These are phyloP conservation scores for Rutstroemia sp. DNA, from an alignment of 2,329 filamentous ascomycete species.

Conservation along the genomic window DNA sequence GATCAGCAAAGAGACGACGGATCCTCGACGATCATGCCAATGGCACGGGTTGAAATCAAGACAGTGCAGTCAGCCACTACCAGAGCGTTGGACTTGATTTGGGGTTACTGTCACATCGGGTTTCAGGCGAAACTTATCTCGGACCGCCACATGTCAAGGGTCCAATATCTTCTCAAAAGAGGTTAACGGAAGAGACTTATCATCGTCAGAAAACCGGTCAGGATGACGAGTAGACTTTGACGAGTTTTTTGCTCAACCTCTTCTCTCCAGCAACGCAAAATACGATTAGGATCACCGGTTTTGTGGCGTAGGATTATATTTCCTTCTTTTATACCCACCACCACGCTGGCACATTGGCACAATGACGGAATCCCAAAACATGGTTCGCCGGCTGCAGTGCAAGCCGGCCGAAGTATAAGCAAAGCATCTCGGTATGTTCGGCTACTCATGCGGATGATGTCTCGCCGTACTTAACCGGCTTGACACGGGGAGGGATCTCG, in stretches of 20 bases:
- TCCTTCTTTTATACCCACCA: not conserved
- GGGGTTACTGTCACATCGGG: conserved; percentile 4
- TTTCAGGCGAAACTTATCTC: conserved; percentile 3
- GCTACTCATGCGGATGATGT: not conserved
- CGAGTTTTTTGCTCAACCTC: not conserved
- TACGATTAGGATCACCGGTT: not conserved
- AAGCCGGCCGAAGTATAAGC: not conserved
- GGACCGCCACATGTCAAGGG: not conserved
- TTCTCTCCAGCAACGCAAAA: not conserved
- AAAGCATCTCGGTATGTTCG: conserved; percentile 2
- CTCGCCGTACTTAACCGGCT: not conserved
- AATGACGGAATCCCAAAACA: not conserved
- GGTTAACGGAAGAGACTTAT: not conserved
- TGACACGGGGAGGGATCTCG: not conserved
- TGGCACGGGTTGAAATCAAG: not conserved
- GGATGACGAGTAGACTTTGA: not conserved
- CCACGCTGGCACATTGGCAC: not conserved
- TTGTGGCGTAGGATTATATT: not conserved
- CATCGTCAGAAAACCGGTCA: not conserved
- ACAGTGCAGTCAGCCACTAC: conserved; percentile 1
- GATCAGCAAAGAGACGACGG: conserved; percentile 4
- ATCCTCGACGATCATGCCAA: conserved; percentile 3
- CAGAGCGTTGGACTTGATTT: not conserved
- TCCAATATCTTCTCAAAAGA: not conserved
- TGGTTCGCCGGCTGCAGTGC: not conserved